Base-by-base conservation (phyloP, 345 rosid species). In the Camelina sativa region DNA sequence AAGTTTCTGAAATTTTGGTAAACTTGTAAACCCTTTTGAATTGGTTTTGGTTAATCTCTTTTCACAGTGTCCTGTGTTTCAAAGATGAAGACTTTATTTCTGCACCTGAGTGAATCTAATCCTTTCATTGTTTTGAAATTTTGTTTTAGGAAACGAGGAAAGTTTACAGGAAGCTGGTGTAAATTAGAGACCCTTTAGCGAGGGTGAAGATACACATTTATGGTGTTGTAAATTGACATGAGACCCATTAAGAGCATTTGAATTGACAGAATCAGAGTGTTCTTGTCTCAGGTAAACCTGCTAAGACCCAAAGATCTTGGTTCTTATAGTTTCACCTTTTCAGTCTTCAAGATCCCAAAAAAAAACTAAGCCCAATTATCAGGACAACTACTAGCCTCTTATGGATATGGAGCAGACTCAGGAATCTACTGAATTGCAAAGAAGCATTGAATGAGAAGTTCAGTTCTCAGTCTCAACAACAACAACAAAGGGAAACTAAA, bases 101-200 rank as follows among this genome's bases (percentile, higher is more conserved):
- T 55, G 37, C 37, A 6, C 50, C 50, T 59, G 65, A 35, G 9
- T 59, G 46, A 58, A 61, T 40, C 4, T 11, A 43, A 43, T 17
- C 2, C 2, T 19, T 37, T 35, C 12, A 56, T n/a, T 37, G 47
- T 19, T 20, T 41, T 15, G 19, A 34, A 12, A 41, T 13, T 15
- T 66, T 7, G 20, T 57, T 17, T 4, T 34, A 34, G 0, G 37
- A 0, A 34, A 34, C 7, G 37, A 11, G 60, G 76, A 84, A 86
- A 67, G 60, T 83, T 7, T 84, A 78, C 65, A 84, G 85, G 28
- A 25, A 25, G 28, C 28, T 25, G 28, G 28, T 28, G 30, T 28
- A 28, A 4, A 28, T 28, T 28, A 4, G 30, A 28, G 30, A 28
- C 30, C 30, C 30, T 4, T 3, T 4, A 28, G 30, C 30, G 30